These are phyloP conservation scores for Tetrahymena elliotti DNA, from an alignment of 73 alveolate species.

Conservation along the genomic window DNA sequence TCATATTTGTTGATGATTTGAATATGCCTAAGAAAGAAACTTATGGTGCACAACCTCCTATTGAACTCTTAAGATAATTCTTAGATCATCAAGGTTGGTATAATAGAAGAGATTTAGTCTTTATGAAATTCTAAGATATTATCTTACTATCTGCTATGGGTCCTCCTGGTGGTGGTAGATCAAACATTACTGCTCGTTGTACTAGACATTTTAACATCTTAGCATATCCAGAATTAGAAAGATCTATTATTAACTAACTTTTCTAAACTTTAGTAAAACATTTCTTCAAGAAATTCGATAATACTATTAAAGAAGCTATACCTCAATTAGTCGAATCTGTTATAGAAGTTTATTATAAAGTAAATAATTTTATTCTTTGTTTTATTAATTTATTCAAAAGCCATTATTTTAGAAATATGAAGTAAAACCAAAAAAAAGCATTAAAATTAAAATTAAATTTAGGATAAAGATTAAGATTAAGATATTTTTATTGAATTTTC, in stretches of 20 bases:
- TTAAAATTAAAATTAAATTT: too few relatives aligned
- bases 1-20: conserved; percentile 98
- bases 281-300: conserved; percentile 75
- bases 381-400: neutral
- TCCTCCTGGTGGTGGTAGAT: conserved; percentile 99
- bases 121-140: conserved; percentile 74
- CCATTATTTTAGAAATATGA: too few relatives aligned
- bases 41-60: conserved; percentile 99
- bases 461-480: too few relatives aligned
- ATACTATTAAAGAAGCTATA: conserved; percentile 39
- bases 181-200: conserved; percentile 91
- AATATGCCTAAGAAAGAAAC: conserved; percentile 99
- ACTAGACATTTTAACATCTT: conserved; percentile 95
- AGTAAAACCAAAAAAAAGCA: too few relatives aligned
- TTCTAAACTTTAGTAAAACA: conserved; percentile 82
- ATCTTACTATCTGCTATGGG: conserved; percentile 99
- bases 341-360: conserved; percentile 84
- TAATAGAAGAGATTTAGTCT: conserved; percentile 76
- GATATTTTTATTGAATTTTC: too few relatives aligned
- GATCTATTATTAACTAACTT: conserved; percentile 81
- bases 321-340: conserved; percentile 51
- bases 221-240: conserved; percentile 94
- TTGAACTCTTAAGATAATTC: conserved; percentile 98
- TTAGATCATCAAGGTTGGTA: conserved; percentile 99
- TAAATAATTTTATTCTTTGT: conserved; percentile 22